Conservation (phyloP, 805 yeast genomes). For the Trichomonascus vanleenenianus region DNA sequence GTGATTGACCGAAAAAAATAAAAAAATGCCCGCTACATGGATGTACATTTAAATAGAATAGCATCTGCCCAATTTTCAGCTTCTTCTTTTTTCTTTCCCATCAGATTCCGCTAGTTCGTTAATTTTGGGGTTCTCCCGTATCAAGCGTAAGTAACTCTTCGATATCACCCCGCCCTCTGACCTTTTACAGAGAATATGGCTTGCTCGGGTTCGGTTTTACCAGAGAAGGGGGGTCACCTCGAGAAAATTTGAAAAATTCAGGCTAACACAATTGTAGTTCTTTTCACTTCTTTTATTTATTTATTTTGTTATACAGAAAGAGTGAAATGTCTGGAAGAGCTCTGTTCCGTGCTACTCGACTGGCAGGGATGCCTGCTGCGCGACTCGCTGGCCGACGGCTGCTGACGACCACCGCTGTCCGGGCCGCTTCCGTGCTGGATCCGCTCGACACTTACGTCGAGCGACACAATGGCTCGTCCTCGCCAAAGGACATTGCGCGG, state of each 20-base stretch:
- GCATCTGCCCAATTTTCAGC: neutral
- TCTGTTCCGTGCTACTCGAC: neutral
- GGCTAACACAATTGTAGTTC: no score
- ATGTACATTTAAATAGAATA: no score
- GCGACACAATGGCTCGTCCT: conserved; percentile 80
- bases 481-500: conserved; percentile 47
- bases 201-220: no score
- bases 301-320: neutral
- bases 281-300: neutral
- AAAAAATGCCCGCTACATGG: no score
- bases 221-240: no score
- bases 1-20: neutral
- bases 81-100: neutral
- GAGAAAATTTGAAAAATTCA: no score
- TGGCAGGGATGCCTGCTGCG: no score
- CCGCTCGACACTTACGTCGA: conserved; percentile 77
- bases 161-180: no score
- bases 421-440: conserved; percentile 10
- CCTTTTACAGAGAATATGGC: no score
- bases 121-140: neutral
- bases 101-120: neutral
- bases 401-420: neutral
- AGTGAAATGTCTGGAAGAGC: neutral
- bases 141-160: neutral
- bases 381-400: neutral